Base-by-base conservation (phyloP, 2,329 filamentous ascomycete genomes). In the Bipolaris gigantea region DNA sequence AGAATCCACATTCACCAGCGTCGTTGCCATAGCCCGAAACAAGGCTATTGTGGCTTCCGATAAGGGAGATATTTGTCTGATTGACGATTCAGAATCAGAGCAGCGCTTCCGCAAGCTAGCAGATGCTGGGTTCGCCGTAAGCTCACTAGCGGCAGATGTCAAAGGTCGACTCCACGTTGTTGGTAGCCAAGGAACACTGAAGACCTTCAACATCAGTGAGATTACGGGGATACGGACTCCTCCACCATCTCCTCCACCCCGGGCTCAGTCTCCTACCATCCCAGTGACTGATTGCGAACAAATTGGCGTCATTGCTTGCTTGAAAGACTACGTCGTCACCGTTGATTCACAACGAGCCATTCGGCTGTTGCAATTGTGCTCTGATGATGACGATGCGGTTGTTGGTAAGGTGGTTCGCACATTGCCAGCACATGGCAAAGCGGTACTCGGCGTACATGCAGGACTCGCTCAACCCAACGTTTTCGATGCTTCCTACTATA, bases 1-100 rank as follows among this genome's bases (percentile, higher is more conserved):
- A 5, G 93, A 97, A 56, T 86, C 86, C 7, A 93, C 87, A 0
- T 97, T 99, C 67, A 90, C 87, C 16, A 90, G 89, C 59, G 86
- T 91, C 5, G 84, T 86, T 15, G 79, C 84, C 15, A 83, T 96
- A 32, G 87, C 89, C 34, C 85, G 89, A 33, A 83, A 82, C 38
- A 89, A 87, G 65, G 88, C 92, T 16, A 83, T 97, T 36, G 80
- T 97, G 38, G 94, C 91, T 75, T 90, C 93, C 3, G 92, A 97
- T 67, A 84, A 85, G 54, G 94, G 94, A 25, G 89, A 95, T 67
- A 80, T 99, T n/a, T 97, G 93, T 73, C 79, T 96, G 27, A 79
- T 97, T 30, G 89, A 97, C 59, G 89, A 96, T 61, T 83, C 82
- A 30, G 85, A 84, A 47, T 87, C 86, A 57, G 84, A 86, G 57